Evolutionary conservation across 2,329 filamentous ascomycete species (phyloP).

Genomic region (Pyrenochaeta sp.): DNA sequence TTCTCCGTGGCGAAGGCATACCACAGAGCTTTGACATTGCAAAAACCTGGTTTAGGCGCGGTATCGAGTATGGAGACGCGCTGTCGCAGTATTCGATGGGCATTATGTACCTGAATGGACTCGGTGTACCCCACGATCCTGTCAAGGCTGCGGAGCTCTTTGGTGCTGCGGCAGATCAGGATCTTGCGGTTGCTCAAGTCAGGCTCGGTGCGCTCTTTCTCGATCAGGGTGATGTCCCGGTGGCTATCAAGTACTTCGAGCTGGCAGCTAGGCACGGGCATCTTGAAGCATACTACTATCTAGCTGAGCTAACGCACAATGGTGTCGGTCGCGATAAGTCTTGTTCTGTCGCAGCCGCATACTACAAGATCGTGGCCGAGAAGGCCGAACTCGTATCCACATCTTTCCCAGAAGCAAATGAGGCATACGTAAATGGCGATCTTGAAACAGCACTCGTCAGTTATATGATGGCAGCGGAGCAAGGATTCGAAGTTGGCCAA

Average conservation of each 20-base stretch:
- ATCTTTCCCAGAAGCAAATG: slow-evolving; percentile 82
- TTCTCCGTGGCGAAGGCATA: slow-evolving; percentile 84
- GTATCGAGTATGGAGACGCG: slow-evolving; percentile 76
- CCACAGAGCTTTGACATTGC: slow-evolving; percentile 80
- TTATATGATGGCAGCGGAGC: slow-evolving; percentile 88
- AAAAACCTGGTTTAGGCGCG: slow-evolving; percentile 82
- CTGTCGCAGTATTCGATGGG: slow-evolving; percentile 87
- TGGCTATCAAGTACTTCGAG: slow-evolving; percentile 87
- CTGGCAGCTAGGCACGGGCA: slow-evolving; percentile 82
- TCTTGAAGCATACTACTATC: slow-evolving; percentile 90
- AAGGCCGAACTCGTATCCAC: slow-evolving; percentile 89
- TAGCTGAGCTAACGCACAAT: slow-evolving; percentile 84
- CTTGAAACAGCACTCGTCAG: slow-evolving; percentile 80
- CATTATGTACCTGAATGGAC: slow-evolving; percentile 81
- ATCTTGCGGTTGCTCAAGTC: slow-evolving; percentile 81
- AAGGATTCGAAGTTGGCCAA: slow-evolving; percentile 89
- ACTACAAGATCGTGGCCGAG: slow-evolving; percentile 88
- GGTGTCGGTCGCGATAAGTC: slow-evolving; percentile 82
- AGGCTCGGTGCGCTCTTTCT: slow-evolving; percentile 84
- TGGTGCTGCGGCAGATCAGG: slow-evolving; percentile 80
- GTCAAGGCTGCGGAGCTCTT: slow-evolving; percentile 78
- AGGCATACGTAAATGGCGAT: slow-evolving; percentile 81
- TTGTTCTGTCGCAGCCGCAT: slow-evolving; percentile 78
- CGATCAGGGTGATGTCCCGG: slow-evolving; percentile 83
- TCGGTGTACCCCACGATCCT: slow-evolving; percentile 75